Evolutionary conservation across 1,284 basidiomycete species (phyloP), one percentile per base, ranked within the genome.

Genomic region (Cystobasidium pallidum): DNA sequence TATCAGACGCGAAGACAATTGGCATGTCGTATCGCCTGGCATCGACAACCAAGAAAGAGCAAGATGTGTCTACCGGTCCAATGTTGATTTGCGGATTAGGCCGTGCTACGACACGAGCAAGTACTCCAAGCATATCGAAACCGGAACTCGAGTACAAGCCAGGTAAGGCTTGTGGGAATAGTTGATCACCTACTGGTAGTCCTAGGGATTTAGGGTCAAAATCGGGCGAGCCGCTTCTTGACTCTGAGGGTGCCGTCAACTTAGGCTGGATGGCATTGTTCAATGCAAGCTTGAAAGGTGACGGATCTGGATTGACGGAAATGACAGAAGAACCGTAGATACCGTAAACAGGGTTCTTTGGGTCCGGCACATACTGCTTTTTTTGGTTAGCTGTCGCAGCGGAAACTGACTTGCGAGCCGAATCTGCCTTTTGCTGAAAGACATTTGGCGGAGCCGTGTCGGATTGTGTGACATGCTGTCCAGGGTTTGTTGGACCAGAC

Each of bases 31-130:
- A 87, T 61, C 89, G 84, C 15, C 90, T 86, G 21, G 89, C 86
- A 79, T 97, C 94, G 67, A 89, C 89, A 62, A 98, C 90, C 75
- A 91, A 85, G 80, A 98, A 97, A 10, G 91, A 87, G 79, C 91
- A 94, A 2, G 91, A 90, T 72, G 94, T 84, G 80, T 98, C 94
- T 43, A 98, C 91, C 0, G 94, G 92, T 10, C 94, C 94, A 21
- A 97, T 86, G 6, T 85, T 82, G 58, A 96, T 86, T 73, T 85
- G 87, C 0, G 91, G 92, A 76, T 90, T 86, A 0, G 88, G 87
- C 1, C 94, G 86, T 19, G 84, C 86, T 1, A 86, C 88, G 17
- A 97, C 89, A 13, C 91, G 86, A 3, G 88, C 85, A 26, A 98
- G 84, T 45, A 96, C 86, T 51, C 88, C 87, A 62, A 98, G 84